Evolutionary conservation across 2,329 filamentous ascomycete genomes (phyloP).

Genomic region (Xylariaceae sp.): DNA sequence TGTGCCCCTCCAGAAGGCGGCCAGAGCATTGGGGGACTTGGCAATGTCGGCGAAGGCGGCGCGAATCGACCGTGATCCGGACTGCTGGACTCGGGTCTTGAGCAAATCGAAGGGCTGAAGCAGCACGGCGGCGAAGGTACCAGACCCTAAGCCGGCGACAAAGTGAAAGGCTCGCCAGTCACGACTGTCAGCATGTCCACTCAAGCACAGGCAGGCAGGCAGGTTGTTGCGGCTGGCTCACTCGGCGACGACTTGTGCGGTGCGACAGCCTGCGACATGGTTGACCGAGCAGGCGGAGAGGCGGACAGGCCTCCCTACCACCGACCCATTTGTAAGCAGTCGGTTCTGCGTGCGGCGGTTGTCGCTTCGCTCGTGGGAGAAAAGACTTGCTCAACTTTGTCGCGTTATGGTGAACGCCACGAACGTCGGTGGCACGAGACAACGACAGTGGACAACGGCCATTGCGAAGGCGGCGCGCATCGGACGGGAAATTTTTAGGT

Average conservation of each 20-base stretch:
- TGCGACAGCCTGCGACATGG: neutral
- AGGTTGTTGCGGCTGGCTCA: too few species aligned
- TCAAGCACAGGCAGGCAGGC: too few species aligned
- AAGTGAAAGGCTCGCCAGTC: constrained; percentile 92
- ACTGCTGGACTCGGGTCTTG: constrained; percentile 93
- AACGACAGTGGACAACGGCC: too few species aligned
- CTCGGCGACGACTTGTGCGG: neutral
- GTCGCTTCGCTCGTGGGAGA: too few species aligned
- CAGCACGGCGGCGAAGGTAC: constrained; percentile 78
- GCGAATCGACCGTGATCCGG: constrained; percentile 60
- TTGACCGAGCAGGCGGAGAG: constrained; percentile 8
- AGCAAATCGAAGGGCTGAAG: constrained; percentile 93
- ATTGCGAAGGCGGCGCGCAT: too few species aligned
- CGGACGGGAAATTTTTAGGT: too few species aligned
- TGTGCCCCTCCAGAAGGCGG: constrained; percentile 84
- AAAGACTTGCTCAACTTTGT: too few species aligned
- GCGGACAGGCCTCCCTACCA: constrained; percentile 10
- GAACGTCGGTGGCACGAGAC: too few species aligned
- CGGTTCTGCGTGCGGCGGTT: too few species aligned
- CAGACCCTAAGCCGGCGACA: constrained; percentile 77
- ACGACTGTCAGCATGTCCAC: too few species aligned
- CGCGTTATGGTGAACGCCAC: too few species aligned
- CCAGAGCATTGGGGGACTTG: constrained; percentile 53
- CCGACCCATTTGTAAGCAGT: constrained; percentile 9
- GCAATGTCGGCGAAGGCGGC: constrained; percentile 64